A percentile compares a stretch with the other conserved stretches of the same genome.
These are phyloP conservation scores for Linderniella brevidens DNA, from an alignment of 257 asterid species.

Conservation along the genomic window DNA sequence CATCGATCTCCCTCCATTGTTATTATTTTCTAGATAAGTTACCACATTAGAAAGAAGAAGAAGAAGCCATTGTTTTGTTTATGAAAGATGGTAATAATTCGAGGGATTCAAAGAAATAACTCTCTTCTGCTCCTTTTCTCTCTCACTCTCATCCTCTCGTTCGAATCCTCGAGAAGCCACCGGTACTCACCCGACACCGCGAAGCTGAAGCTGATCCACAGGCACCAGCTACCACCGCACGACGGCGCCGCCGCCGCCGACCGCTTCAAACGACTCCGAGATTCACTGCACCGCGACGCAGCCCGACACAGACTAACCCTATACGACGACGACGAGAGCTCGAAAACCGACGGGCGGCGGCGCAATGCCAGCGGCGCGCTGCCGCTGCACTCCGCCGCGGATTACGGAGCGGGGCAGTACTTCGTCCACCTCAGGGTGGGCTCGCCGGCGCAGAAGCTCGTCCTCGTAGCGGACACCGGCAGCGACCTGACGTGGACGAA, in stretches of 20 bases:
- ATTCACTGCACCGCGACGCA: conserved; percentile 17
- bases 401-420: conserved; percentile 37
- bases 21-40: no score
- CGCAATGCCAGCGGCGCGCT: conserved; percentile 14
- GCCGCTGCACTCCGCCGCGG: conserved; percentile 31
- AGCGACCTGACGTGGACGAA: conserved; percentile 51
- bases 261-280: conserved; percentile 12
- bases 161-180: no score
- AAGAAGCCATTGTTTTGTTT: no score
- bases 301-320: conserved; percentile 10
- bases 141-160: no score
- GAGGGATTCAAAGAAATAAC: no score
- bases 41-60: no score
- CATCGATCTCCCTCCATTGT: not conserved
- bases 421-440: conserved; percentile 30
- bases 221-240: conserved; percentile 7
- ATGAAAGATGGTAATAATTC: no score
- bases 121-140: no score
- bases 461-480: conserved; percentile 44
- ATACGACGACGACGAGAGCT: no score
- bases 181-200: no score
- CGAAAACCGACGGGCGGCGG: no score
- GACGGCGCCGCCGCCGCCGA: not conserved
- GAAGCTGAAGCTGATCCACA: conserved; percentile 18
- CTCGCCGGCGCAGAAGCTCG: conserved; percentile 23